A percentile compares a stretch with the other conserved stretches of the same genome.
These are phyloP conservation scores for Trichoderma sp. DNA, from an alignment of 2,329 filamentous ascomycete genomes.

Conservation along the genomic window DNA sequence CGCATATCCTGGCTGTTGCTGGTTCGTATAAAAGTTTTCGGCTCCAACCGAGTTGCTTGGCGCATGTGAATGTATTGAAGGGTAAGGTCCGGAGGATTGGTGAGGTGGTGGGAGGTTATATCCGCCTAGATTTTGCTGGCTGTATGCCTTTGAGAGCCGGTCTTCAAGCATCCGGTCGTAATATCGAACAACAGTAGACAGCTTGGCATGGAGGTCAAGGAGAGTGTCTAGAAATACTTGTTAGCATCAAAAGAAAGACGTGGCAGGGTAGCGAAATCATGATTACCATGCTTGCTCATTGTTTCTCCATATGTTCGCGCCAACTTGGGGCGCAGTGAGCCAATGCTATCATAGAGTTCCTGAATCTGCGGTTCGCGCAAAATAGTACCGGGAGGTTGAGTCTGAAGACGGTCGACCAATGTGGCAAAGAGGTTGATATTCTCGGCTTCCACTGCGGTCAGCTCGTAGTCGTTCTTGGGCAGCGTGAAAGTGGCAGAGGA, in stretches of 20 bases:
- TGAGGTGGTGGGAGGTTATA: conserved; percentile 59
- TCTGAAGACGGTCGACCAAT: conserved; percentile 89
- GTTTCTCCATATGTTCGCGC: conserved; percentile 96
- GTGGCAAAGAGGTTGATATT: conserved; percentile 97
- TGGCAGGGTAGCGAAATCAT: conserved; percentile 34
- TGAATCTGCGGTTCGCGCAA: conserved; percentile 97
- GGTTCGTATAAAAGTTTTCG: conserved; percentile 82
- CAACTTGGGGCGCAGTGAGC: conserved; percentile 87
- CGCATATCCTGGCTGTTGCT: conserved; percentile 60
- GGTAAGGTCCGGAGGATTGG: conserved; percentile 66
- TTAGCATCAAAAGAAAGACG: conserved; percentile 25
- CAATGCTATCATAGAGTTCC: conserved; percentile 96
- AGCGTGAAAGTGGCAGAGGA: conserved; percentile 54
- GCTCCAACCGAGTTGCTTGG: conserved; percentile 54
- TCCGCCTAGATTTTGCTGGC: conserved; percentile 70
- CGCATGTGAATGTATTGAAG: conserved; percentile 62
- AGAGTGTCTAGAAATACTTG: conserved; percentile 68
- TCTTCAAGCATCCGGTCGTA: conserved; percentile 99
- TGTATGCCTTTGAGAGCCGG: conserved; percentile 87
- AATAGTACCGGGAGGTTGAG: conserved; percentile 93
- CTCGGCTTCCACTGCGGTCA: conserved; percentile 90
- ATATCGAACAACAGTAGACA: conserved; percentile 94
- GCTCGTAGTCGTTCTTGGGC: conserved; percentile 90
- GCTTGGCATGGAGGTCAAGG: conserved; percentile 89
- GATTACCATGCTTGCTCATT: conserved; percentile 96